Percentiles rank a stretch among this genome's conserved stretches.
Conservation (phyloP, 176 grass and related monocot genomes). For the Juncus effusus region DNA sequence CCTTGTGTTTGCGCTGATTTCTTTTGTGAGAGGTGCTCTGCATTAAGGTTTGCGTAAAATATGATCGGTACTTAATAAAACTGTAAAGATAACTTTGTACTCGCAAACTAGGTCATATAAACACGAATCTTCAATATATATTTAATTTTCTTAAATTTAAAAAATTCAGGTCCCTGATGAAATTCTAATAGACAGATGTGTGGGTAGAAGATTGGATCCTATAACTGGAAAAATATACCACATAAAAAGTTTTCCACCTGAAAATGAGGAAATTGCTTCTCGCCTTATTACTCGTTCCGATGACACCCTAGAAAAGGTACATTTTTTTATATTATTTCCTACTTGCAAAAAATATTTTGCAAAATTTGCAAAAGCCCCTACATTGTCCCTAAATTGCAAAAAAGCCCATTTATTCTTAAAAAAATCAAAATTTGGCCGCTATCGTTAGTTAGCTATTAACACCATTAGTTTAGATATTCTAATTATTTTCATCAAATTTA, state of each 20-base stretch:
- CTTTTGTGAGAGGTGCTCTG: constrained; percentile 1
- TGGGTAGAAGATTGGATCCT: constrained; percentile 92
- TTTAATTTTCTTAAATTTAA: constrained; percentile 3
- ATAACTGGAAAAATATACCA: constrained; percentile 92
- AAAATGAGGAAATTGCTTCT: constrained; percentile 71
- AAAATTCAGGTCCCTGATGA: constrained; percentile 90
- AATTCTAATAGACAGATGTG: constrained; percentile 81
- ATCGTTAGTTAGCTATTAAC: too few relatives aligned
- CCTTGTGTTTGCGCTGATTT: not conserved
- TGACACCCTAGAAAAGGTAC: constrained; percentile 77
- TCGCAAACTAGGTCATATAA: too few relatives aligned
- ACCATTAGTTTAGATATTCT: too few relatives aligned
- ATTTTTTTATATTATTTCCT: constrained; percentile 12
- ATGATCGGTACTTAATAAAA: not conserved
- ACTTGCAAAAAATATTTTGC: not conserved
- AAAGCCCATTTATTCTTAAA: too few relatives aligned
- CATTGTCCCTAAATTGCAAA: too few relatives aligned
- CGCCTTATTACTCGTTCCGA: constrained; percentile 71
- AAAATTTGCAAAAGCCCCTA: not conserved
- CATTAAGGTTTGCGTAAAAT: not conserved
- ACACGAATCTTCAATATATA: not conserved
- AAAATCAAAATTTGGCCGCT: too few relatives aligned
- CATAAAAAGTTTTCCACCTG: constrained; percentile 62
- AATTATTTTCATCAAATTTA: too few relatives aligned
- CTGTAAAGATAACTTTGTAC: too few relatives aligned